phyloP scores from a whole-genome alignment of 768 basidiomycete species.

The Boletus tomentosulus region DNA sequence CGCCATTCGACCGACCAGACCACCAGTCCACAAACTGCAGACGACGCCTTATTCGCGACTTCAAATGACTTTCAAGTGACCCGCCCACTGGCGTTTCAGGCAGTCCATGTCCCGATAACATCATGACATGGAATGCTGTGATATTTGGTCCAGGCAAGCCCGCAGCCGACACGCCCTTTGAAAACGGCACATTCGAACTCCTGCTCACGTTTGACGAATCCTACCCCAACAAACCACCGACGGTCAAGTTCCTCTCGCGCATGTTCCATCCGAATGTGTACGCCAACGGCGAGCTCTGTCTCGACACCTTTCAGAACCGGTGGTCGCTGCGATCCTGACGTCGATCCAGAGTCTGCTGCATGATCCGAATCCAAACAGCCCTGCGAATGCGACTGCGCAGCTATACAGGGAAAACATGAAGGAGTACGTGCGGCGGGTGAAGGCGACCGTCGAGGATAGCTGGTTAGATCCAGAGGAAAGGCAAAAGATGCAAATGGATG shows the following conservation, averaged over 20 bases:
- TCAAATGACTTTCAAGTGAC: too few relatives aligned
- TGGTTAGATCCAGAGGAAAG: constrained; percentile 81
- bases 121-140: constrained; percentile 96
- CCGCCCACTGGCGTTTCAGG: constrained; percentile 23
- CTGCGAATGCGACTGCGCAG: constrained; percentile 96
- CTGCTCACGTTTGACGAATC: constrained; percentile 94
- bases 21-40: too few relatives aligned
- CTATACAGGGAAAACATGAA: constrained; percentile 98
- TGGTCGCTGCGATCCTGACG: constrained; percentile 99
- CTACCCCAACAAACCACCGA: constrained; percentile 97
- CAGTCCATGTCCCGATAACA: too few relatives aligned
- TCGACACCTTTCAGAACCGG: constrained; percentile 97
- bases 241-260: constrained; percentile 89
- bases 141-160: constrained; percentile 81
- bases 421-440: constrained; percentile 91
- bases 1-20: too few relatives aligned
- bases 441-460: constrained; percentile 90
- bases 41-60: too few relatives aligned
- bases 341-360: constrained; percentile 93
- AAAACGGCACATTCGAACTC: constrained; percentile 98
- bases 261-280: constrained; percentile 99
- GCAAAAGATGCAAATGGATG: constrained; percentile 51
- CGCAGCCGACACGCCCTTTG: constrained; percentile 94
- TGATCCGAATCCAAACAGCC: constrained; percentile 97
- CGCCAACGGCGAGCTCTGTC: constrained; percentile 94